A percentile compares a stretch with the other conserved stretches of the same genome.
Evolutionary conservation across 2,329 filamentous ascomycete species (phyloP).

Genomic region (Salinomyces thailandicus): DNA sequence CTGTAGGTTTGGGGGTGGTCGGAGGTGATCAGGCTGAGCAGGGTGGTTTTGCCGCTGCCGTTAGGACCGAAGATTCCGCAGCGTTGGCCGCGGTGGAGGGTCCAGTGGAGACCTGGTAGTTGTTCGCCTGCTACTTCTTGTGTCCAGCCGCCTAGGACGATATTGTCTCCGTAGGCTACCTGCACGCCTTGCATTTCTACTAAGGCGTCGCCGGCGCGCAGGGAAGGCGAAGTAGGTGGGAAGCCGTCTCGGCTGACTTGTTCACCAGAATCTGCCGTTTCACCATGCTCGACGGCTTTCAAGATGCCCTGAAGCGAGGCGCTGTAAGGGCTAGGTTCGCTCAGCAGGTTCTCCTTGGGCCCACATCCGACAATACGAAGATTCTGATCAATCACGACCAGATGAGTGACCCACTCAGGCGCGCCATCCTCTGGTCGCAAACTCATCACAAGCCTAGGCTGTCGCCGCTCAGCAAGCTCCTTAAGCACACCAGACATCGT

Average conservation of each 20-base stretch:
- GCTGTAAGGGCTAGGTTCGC: not conserved
- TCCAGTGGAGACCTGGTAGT: slow-evolving; percentile 62
- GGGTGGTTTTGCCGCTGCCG: slow-evolving; percentile 87
- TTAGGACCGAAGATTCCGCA: slow-evolving; percentile 94
- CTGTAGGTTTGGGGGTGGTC: slow-evolving; percentile 94
- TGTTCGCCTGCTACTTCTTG: slow-evolving; percentile 43
- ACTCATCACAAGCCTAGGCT: slow-evolving; percentile 64
- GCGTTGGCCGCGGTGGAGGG: slow-evolving; percentile 67
- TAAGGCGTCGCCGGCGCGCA: slow-evolving; percentile 51
- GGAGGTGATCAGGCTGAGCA: slow-evolving; percentile 84
- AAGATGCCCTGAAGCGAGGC: slow-evolving; percentile 2
- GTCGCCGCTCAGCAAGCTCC: slow-evolving; percentile 53
- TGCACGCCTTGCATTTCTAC: slow-evolving; percentile 80
- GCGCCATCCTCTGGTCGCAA: slow-evolving; percentile 76
- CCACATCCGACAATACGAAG: slow-evolving; percentile 58
- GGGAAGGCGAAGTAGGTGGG: slow-evolving; percentile 12
- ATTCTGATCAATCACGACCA: slow-evolving; percentile 60
- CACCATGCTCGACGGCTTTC: not conserved
- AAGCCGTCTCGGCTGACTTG: slow-evolving; percentile 24
- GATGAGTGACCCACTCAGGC: slow-evolving; percentile 82
- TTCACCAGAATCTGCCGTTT: not conserved
- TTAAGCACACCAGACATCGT: slow-evolving; percentile 61
- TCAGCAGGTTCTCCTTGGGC: slow-evolving; percentile 50
- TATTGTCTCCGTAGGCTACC: slow-evolving; percentile 68
- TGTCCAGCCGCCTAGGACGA: slow-evolving; percentile 71